Evolutionary conservation across 2,329 filamentous ascomycete species (phyloP).

Genomic region (Apiospora arundinis): DNA sequence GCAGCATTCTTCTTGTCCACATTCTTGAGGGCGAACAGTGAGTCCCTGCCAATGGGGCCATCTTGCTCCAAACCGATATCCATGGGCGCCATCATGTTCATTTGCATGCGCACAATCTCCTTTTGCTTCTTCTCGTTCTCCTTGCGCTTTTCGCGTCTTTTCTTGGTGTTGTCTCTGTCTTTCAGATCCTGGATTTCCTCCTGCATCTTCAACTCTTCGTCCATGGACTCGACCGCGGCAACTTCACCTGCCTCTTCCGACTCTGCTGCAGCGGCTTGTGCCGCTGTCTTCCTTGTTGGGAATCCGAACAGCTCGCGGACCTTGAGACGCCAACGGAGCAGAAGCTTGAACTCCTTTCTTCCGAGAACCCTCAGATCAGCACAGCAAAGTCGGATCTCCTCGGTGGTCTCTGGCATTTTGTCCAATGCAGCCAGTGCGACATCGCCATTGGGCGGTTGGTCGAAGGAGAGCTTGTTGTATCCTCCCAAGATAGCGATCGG

Average conservation of each 20-base stretch:
- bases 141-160: conserved; percentile 81
- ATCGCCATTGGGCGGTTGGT: conserved; percentile 80
- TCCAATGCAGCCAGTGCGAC: conserved; percentile 86
- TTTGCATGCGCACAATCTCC: conserved; percentile 94
- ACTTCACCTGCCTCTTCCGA: conserved; percentile 71
- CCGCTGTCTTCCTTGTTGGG: conserved; percentile 71
- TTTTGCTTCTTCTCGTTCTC: conserved; percentile 95
- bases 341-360: conserved; percentile 89
- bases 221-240: conserved; percentile 85
- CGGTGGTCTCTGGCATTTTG: conserved; percentile 84
- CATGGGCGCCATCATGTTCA: conserved; percentile 95
- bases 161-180: conserved; percentile 77
- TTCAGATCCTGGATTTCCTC: conserved; percentile 84
- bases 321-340: conserved; percentile 88
- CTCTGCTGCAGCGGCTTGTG: conserved; percentile 48
- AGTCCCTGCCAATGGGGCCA: conserved; percentile 67
- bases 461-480: conserved; percentile 84
- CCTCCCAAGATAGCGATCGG: conserved; percentile 90
- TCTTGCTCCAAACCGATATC: conserved; percentile 93
- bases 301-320: conserved; percentile 92
- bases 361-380: conserved; percentile 88
- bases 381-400: conserved; percentile 81
- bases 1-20: conserved; percentile 78
- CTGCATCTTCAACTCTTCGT: conserved; percentile 90
- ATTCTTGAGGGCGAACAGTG: conserved; percentile 85